Conservation (phyloP, 2,329 filamentous ascomycete species). For the Fusarium ramigenum region DNA sequence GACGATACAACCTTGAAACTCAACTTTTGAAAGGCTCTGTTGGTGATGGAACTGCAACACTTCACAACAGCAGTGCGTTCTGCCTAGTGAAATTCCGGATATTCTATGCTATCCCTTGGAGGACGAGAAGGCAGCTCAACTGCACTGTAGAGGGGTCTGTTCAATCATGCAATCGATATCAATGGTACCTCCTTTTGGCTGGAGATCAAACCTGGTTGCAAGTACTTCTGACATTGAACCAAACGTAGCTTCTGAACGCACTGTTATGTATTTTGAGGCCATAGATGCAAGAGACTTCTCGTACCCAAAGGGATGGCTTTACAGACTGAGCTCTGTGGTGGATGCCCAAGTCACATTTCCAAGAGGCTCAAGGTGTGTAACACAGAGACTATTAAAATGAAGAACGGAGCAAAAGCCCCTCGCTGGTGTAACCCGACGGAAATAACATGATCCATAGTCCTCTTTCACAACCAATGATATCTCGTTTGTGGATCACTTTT, state of each 20-base stretch:
- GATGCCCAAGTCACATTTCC: neutral
- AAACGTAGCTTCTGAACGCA: neutral
- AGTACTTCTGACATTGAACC: neutral
- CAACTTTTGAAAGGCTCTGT: neutral
- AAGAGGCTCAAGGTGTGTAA: neutral
- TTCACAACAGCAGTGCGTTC: neutral
- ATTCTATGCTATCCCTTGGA: neutral
- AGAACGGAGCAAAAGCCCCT: neutral
- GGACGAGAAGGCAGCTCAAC: neutral
- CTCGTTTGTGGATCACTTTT: neutral
- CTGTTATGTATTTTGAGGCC: neutral
- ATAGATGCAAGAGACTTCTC: neutral
- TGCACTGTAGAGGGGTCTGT: neutral
- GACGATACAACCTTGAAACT: neutral
- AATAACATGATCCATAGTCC: neutral
- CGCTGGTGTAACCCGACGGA: neutral
- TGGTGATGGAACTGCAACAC: neutral
- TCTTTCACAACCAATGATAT: neutral
- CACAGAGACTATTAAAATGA: neutral
- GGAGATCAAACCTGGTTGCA: rapidly evolving
- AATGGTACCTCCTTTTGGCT: neutral
- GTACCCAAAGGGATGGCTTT: neutral
- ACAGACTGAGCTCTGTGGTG: no score
- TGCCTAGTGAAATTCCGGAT: rapidly evolving
- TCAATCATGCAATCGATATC: neutral